phyloP scores from a whole-genome alignment of 2,329 filamentous ascomycete genomes.

The Didymella exigua region DNA sequence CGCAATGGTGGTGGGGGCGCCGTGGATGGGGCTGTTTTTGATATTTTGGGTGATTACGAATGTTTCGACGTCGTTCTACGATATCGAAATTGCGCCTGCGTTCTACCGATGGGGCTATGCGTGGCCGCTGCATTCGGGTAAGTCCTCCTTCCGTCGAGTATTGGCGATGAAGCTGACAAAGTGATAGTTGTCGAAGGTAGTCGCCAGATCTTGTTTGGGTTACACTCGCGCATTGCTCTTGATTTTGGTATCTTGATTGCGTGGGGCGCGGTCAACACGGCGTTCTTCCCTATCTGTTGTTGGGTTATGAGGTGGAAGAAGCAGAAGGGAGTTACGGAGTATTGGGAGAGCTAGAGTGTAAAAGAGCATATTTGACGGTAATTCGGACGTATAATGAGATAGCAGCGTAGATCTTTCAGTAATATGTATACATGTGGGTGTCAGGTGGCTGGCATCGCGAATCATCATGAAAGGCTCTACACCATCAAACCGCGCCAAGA shows the following conservation, averaged over 20 bases:
- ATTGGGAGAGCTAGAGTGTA: conserved; percentile 14
- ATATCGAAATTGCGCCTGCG: conserved; percentile 61
- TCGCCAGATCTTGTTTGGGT: conserved; percentile 65
- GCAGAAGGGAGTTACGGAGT: conserved; percentile 20
- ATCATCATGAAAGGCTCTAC: background rate
- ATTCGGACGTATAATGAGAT: no score
- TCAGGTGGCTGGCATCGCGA: background rate
- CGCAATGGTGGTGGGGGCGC: conserved; percentile 65
- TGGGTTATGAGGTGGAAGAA: conserved; percentile 46
- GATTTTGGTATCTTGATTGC: conserved; percentile 66
- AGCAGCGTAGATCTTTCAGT: background rate
- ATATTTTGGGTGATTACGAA: conserved; percentile 73
- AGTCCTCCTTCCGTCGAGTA: conserved; percentile 19
- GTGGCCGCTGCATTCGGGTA: conserved; percentile 66
- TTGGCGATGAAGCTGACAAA: background rate
- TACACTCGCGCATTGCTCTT: conserved; percentile 63
- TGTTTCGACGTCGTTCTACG: conserved; percentile 65
- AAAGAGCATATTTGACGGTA: background rate
- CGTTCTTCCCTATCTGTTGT: conserved; percentile 59
- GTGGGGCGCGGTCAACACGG: conserved; percentile 61
- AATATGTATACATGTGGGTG: background rate
- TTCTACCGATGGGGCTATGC: conserved; percentile 69
- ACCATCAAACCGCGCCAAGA: background rate
- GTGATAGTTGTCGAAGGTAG: conserved; percentile 62
- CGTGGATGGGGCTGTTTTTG: conserved; percentile 67